Evolutionary conservation across 192 early-diverging fungal species (phyloP), one percentile per base, ranked within the genome.

Genomic region (Jimgerdemannia lactiflua): DNA sequence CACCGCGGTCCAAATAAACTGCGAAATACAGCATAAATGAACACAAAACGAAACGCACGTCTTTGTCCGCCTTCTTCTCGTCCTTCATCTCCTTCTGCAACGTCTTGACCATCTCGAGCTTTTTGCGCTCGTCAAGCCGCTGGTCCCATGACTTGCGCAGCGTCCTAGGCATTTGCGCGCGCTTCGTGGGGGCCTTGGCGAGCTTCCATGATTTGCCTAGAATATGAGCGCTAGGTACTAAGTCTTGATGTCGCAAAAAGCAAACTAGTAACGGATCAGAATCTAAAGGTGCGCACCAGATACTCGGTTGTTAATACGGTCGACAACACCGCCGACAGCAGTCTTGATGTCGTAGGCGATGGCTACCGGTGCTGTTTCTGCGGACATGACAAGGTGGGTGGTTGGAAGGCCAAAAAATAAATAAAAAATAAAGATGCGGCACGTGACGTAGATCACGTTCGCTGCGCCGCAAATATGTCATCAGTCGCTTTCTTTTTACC

Each of bases 21-120:
- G 29, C 29, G 29, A 29, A 29, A 29, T 29, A 29, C 29, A 1
- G 29, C 29, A 29, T 29, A 29, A 29, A 72, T 44, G 75, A 29
- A 29, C 29, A 29, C 29, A 29, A 29, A 29, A 29, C 29, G 29
- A 29, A 29, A 66, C 83, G 11, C 74, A 88, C 86, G 77, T 90
- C 85, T 74, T 88, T 89, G 19, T 77, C 86, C 9, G 81, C 82
- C 64, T 76, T 73, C 18, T 72, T 83, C 65, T 86, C 81, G 43
- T 82, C 86, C 76, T 90, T 85, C 59, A 88, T 67, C 65, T 89
- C 82, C 69, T 73, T 77, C 78, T 91, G 80, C 54, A 91, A 80
- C 3, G 76, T 64, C 69, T 90, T 85, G 14, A 87, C 78, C 17
- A 86, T 75, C 19, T 84, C 67, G 9, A 74, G 20, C 73, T 78